These are phyloP conservation scores for Excoecaria cochinchinensis DNA, from an alignment of 345 rosid genomes.

Conservation along the genomic window DNA sequence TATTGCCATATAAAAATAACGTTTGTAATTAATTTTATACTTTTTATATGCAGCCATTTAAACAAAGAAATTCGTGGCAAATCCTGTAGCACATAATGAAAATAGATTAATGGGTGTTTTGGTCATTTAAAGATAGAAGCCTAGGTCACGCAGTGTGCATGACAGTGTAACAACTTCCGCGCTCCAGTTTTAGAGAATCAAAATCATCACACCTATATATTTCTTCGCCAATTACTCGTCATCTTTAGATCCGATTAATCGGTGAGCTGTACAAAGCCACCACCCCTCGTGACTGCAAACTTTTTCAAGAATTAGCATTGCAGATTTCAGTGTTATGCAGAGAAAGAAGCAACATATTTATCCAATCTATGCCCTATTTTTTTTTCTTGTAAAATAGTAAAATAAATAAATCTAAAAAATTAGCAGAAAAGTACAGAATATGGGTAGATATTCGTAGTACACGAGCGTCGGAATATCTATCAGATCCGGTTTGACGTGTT, in stretches of 20 bases:
- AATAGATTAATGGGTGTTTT: not conserved
- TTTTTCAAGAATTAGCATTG: not conserved
- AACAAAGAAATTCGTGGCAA: not conserved
- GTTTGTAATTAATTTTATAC: too few species aligned
- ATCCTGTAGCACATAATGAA: not conserved
- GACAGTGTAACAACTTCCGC: slow-evolving; percentile 9
- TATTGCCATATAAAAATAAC: too few species aligned
- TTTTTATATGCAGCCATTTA: too few species aligned
- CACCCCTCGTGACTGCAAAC: not conserved
- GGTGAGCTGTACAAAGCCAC: not conserved
- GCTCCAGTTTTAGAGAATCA: slow-evolving; percentile 5
- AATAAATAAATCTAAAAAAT: not conserved
- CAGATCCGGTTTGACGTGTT: not conserved
- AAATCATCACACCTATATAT: not conserved
- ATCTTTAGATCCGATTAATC: not conserved
- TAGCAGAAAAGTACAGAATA: slow-evolving; percentile 18
- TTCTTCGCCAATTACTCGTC: not conserved
- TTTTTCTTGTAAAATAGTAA: not conserved
- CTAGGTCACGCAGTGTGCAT: slow-evolving; percentile 11
- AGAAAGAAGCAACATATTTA: not conserved
- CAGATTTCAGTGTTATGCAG: slow-evolving; percentile 1
- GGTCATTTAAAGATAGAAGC: not conserved
- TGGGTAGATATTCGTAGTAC: not conserved
- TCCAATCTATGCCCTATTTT: not conserved
- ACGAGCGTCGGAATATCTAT: slow-evolving; percentile 1